A percentile compares a stretch with the other conserved stretches of the same genome.
phyloP scores from a whole-genome alignment of 2,329 filamentous ascomycete species.

The Fusarium piperis region DNA sequence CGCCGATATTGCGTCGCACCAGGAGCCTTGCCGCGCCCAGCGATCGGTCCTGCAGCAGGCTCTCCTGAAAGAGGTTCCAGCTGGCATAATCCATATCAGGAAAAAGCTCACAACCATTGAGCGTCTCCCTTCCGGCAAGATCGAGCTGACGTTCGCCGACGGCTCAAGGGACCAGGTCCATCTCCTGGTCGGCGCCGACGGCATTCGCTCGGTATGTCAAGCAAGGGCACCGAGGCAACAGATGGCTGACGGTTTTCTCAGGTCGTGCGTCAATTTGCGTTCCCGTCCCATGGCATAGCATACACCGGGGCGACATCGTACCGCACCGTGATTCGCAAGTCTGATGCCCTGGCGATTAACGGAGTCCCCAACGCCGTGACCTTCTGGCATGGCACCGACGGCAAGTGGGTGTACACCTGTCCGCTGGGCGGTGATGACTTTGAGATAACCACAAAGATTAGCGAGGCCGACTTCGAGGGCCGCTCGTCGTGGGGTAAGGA shows the following conservation, averaged over 20 bases:
- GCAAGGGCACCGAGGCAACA: neutral
- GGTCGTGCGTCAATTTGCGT: constrained; percentile 45
- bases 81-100: constrained; percentile 49
- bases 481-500: neutral
- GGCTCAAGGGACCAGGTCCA: constrained; percentile 50
- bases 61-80: constrained; percentile 54
- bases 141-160: constrained; percentile 56
- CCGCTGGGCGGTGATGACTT: constrained; percentile 43
- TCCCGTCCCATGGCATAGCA: constrained; percentile 51
- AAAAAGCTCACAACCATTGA: constrained; percentile 23
- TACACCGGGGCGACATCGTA: constrained; percentile 8
- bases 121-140: constrained; percentile 44
- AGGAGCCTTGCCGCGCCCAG: constrained; percentile 34
- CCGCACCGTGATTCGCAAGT: neutral
- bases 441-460: constrained; percentile 26
- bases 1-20: constrained; percentile 31
- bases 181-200: constrained; percentile 60
- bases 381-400: constrained; percentile 43
- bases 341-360: neutral
- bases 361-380: constrained; percentile 19
- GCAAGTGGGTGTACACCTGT: constrained; percentile 44
- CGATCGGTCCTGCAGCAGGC: constrained; percentile 57
- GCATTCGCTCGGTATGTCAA: constrained; percentile 55
- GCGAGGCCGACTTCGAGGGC: neutral
- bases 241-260: constrained; percentile 33